phyloP scores from a whole-genome alignment of 805 yeast genomes.

The Kodamaea kaohsiungensis region DNA sequence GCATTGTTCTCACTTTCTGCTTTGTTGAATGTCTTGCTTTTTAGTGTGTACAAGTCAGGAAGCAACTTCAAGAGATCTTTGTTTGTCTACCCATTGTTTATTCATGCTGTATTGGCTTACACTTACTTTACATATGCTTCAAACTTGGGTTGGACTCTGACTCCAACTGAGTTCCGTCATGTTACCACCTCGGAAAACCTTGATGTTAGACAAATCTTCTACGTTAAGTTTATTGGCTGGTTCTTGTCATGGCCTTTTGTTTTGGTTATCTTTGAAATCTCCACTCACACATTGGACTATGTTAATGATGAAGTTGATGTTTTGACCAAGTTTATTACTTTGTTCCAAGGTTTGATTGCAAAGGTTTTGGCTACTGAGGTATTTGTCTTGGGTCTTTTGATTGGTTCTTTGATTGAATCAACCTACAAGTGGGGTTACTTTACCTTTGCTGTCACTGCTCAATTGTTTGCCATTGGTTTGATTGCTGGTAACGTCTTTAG shows the following conservation, averaged over 20 bases:
- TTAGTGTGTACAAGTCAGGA: constrained; percentile 18
- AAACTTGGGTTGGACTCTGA: constrained; percentile 54
- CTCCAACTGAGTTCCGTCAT: constrained; percentile 50
- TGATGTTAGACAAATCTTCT: constrained; percentile 53
- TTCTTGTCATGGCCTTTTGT: constrained; percentile 53
- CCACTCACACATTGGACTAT: constrained; percentile 31
- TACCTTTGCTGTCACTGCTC: constrained; percentile 50
- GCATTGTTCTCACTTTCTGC: constrained; percentile 45
- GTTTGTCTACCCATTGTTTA: constrained; percentile 43
- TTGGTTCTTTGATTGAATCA: constrained; percentile 56
- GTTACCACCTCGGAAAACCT: constrained; percentile 31
- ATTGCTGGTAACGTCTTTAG: constrained; percentile 14
- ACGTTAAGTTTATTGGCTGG: constrained; percentile 58
- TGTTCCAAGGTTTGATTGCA: constrained; percentile 38
- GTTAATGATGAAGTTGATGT: constrained; percentile 32
- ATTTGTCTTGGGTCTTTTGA: constrained; percentile 53
- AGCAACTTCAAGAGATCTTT: constrained; percentile 32
- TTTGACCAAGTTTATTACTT: constrained; percentile 26
- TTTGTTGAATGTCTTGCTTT: constrained; percentile 24
- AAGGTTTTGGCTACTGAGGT: constrained; percentile 48
- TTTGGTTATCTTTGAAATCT: constrained; percentile 33
- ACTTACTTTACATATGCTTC: constrained; percentile 59
- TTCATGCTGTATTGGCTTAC: constrained; percentile 44
- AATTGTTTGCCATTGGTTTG: constrained; percentile 42
- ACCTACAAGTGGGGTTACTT: constrained; percentile 72